A percentile compares a stretch with the other conserved stretches of the same genome.
These are phyloP conservation scores for Xylaria bambusicola DNA, from an alignment of 495 filamentous ascomycete genomes.

Conservation along the genomic window DNA sequence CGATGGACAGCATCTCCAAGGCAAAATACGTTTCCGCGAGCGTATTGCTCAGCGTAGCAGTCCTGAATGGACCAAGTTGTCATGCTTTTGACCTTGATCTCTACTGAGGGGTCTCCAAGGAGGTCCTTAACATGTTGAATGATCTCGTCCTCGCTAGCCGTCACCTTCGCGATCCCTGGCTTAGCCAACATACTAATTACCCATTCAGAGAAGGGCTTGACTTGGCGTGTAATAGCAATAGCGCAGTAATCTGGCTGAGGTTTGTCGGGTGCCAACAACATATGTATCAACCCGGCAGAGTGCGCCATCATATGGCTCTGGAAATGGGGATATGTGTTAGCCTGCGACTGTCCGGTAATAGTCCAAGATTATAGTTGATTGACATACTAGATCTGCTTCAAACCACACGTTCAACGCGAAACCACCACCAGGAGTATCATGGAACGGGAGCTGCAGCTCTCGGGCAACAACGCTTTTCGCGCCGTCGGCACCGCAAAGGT, in stretches of 20 bases:
- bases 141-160: slow-evolving; percentile 38
- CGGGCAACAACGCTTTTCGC: slow-evolving; percentile 52
- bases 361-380: not conserved
- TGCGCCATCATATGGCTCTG: slow-evolving; percentile 43
- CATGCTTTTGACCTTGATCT: slow-evolving; percentile 36
- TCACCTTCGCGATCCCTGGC: slow-evolving; percentile 36
- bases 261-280: slow-evolving; percentile 43
- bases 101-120: slow-evolving; percentile 53
- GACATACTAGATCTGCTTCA: slow-evolving; percentile 50
- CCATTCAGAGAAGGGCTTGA: slow-evolving; percentile 49
- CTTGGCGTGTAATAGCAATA: slow-evolving; percentile 42
- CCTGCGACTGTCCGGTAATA: not conserved
- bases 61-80: slow-evolving; percentile 49
- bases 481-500: slow-evolving; percentile 61
- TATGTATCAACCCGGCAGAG: slow-evolving; percentile 59
- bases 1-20: slow-evolving; percentile 52
- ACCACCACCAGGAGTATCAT: slow-evolving; percentile 41
- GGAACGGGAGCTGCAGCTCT: slow-evolving; percentile 44
- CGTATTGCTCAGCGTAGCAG: slow-evolving; percentile 40
- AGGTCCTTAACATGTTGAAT: slow-evolving; percentile 43
- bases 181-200: slow-evolving; percentile 46
- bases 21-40: slow-evolving; percentile 33
- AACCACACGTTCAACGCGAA: slow-evolving; percentile 53
- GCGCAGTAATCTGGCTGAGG: slow-evolving; percentile 39
- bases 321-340: not conserved